Conservation (phyloP, 768 basidiomycete genomes). For the Phlebiopsis flavidoalba region DNA sequence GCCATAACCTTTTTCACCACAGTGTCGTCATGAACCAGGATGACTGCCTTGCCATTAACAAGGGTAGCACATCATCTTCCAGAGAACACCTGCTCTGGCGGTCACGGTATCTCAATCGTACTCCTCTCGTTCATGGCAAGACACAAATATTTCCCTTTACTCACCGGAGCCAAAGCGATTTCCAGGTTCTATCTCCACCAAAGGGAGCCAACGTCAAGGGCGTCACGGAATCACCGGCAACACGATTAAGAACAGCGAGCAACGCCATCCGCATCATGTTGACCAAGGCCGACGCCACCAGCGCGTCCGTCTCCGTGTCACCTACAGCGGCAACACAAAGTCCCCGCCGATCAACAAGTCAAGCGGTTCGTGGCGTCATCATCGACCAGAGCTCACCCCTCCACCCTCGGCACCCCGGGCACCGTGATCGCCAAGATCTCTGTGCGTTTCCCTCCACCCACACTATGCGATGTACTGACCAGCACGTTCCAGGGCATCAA, state of each 20-base stretch:
- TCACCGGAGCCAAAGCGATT: too few species aligned
- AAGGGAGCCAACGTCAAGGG: conserved; percentile 39
- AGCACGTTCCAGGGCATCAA: conserved; percentile 53
- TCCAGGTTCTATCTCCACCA: conserved; percentile 48
- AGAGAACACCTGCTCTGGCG: conserved; percentile 46
- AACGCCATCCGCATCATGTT: conserved; percentile 63
- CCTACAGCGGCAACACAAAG: conserved; percentile 52
- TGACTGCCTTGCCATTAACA: conserved; percentile 58
- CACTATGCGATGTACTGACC: too few species aligned
- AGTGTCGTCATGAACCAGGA: conserved; percentile 31
- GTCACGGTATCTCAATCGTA: conserved; percentile 61
- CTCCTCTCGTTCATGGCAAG: too few species aligned
- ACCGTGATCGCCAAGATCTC: conserved; percentile 50
- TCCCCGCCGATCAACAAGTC: conserved; percentile 42
- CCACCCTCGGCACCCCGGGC: conserved; percentile 48
- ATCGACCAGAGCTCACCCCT: conserved; percentile 65
- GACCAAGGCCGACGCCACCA: conserved; percentile 38
- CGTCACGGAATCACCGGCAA: conserved; percentile 47
- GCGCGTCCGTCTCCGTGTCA: conserved; percentile 43
- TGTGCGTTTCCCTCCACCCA: conserved; percentile 27
- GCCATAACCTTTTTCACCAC: not conserved
- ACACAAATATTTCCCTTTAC: conserved; percentile 2
- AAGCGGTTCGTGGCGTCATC: conserved; percentile 48
- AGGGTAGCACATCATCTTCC: conserved; percentile 34
- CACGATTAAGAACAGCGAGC: conserved; percentile 45